Percentiles rank a stretch among this genome's conserved stretches.
phyloP scores from a whole-genome alignment of 2,329 filamentous ascomycete species.

The Aspergillus glaucus region DNA sequence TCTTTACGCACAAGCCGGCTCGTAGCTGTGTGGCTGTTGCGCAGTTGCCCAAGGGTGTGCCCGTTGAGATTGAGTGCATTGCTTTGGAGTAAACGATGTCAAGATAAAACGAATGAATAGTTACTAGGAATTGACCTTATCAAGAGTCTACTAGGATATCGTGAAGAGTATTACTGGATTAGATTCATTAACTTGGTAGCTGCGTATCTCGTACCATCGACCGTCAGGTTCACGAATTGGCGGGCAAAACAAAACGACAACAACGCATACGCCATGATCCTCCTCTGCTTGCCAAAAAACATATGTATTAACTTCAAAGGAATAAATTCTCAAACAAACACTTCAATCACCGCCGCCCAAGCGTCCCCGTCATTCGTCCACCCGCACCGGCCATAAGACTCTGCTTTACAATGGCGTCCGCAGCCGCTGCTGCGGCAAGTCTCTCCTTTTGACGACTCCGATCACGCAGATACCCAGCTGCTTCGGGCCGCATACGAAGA shows the following conservation, averaged over 20 bases:
- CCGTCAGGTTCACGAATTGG: too few relatives aligned
- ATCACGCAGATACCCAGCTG: slow-evolving; percentile 78
- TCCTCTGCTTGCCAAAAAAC: too few relatives aligned
- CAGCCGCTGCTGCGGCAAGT: slow-evolving; percentile 80
- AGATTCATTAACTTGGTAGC: neutral
- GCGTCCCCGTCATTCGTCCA: slow-evolving; percentile 46
- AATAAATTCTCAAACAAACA: slow-evolving; percentile 3
- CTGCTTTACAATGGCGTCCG: slow-evolving; percentile 89
- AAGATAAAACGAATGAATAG: neutral
- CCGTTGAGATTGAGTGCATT: slow-evolving; percentile 61
- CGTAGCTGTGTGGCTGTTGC: slow-evolving; percentile 58
- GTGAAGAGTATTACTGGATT: neutral
- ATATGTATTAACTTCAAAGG: too few relatives aligned
- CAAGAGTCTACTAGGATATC: neutral
- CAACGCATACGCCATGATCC: neutral
- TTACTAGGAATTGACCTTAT: neutral
- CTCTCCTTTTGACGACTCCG: slow-evolving; percentile 89
- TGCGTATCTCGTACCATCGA: neutral
- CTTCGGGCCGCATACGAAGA: slow-evolving; percentile 88
- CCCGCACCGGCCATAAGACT: slow-evolving; percentile 62
- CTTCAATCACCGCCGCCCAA: slow-evolving; percentile 25
- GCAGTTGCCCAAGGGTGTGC: slow-evolving; percentile 58
- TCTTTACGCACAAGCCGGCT: slow-evolving; percentile 60
- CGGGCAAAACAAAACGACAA: neutral
- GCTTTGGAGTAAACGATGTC: slow-evolving; percentile 42